Evolutionary conservation across 805 yeast species (phyloP), one percentile per base, ranked within the genome.

Genomic region (Pichia pseudocactophila): DNA sequence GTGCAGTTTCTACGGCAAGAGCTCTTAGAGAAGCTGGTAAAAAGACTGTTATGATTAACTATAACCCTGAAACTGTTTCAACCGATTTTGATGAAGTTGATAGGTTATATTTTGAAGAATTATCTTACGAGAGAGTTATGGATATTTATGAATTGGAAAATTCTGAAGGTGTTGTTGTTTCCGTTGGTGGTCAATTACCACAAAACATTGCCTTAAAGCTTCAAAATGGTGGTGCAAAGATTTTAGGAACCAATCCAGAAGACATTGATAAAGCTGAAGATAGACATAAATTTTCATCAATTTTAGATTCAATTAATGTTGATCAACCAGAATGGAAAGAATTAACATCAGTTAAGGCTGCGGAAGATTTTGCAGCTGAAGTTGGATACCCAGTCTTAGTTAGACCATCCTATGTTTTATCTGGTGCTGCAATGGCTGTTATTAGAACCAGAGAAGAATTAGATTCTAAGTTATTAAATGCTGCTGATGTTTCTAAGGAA

Each of bases 261-360:
- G 95, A 87, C 62, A 90, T 90, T 56, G 98, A 90, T 66, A 83
- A 80, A 64, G 98, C 98, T 48, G 98, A 90, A 71, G 95, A 92
- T 67, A 87, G 98, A 71, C 96, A 90, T 71, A 92, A 90, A 70
- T 90, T 90, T 69, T 89, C 97, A 17, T 81, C 87, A 41, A 90
- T 90, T 57, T 74, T 92, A 59, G 97, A 90, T 65, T 80, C 92
- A 36, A 87, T 92, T 59, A 82, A 82, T 30, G 84, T 90, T 55
- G 97, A 88, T 65, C 98, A 90, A 72, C 98, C 98, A 34, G 84
- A 84, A 50, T 90, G 98, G 98, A 86, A 87, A 65, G 97, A 92
- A 70, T 76, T 90, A 55, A 79, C 94, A 30, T 82, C 95, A 33
- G 66, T 89, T 37, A 80, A 68, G 34, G 96, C 82, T 48, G 98